Evolutionary conservation across 1,284 basidiomycete species (phyloP), one percentile per base, ranked within the genome.

Genomic region (Trichosporon ovoides): DNA sequence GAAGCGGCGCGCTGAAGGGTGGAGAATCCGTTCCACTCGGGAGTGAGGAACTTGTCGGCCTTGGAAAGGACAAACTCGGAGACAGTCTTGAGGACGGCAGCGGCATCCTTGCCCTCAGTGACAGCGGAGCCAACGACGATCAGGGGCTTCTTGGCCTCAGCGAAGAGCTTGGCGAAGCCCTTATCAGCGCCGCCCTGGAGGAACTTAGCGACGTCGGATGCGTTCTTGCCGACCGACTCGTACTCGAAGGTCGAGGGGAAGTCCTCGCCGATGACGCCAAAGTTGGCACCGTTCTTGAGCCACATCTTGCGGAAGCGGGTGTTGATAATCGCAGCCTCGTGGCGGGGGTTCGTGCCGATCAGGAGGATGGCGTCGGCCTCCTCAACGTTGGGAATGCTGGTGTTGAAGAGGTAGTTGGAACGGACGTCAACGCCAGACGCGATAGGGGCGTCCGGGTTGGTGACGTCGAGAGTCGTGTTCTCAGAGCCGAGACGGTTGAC

Each of bases 261-360:
- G 56, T 88, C 84, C 78, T 96, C 89, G 52, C 95, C 95, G 64
- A 98, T 87, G 38, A 96, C 78, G 50, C 90, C 95, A 54, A 97
- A 84, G 71, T 96, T 89, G 53, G 94, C 82, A 57, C 84, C 83
- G 19, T 84, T 86, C 72, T 92, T 87, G 66, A 98, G 76, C 89
- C 91, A 98, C 66, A 86, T 88, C 82, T 93, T 95, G 72, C 95
- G 86, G 71, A 98, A 91, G 66, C 95, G 89, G 12, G 94, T 93
- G 83, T 98, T 98, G 72, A 98, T 82, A 59, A 98, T 94, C 34
- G 96, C 89, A 9, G 93, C 96, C 79, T 99, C 96, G 76, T 98
- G 94, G 50, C 96, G 85, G 13, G 95, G 95, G 80, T 98, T 98
- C 56, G 93, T 97, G 65, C 95, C 95, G 68, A 98, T 86, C 36